Conservation (phyloP, 306 rosid genomes). For the Cucumis hystrix region DNA sequence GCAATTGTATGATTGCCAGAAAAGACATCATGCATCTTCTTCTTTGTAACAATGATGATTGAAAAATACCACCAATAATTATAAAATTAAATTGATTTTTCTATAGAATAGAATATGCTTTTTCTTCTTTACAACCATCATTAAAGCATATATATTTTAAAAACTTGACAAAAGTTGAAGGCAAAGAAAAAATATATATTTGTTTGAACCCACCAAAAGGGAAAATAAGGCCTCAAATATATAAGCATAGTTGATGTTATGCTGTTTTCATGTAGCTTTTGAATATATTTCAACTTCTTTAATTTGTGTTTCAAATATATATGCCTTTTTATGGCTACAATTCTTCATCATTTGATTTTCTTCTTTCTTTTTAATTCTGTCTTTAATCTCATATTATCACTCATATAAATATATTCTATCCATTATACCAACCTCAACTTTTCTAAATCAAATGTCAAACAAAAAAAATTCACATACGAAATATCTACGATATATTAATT, state of each 20-base stretch:
- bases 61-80: neutral
- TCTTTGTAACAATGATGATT: neutral
- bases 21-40: neutral
- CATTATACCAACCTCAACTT: neutral
- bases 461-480: too few relatives aligned
- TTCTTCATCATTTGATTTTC: neutral
- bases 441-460: neutral
- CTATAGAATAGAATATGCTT: neutral
- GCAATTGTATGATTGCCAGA: neutral
- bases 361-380: neutral
- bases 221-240: neutral
- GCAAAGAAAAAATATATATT: neutral
- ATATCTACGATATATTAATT: too few relatives aligned
- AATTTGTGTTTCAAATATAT: neutral
- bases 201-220: neutral
- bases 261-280: neutral
- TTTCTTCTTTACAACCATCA: neutral
- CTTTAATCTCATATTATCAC: neutral
- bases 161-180: neutral
- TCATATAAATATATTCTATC: neutral
- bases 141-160: neutral
- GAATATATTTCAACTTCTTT: neutral
- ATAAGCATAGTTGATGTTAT: neutral
- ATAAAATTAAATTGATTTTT: neutral
- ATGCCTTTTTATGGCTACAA: neutral